These are phyloP conservation scores for Carex arenaria DNA, from an alignment of 202 grass and related monocot species.

Conservation along the genomic window DNA sequence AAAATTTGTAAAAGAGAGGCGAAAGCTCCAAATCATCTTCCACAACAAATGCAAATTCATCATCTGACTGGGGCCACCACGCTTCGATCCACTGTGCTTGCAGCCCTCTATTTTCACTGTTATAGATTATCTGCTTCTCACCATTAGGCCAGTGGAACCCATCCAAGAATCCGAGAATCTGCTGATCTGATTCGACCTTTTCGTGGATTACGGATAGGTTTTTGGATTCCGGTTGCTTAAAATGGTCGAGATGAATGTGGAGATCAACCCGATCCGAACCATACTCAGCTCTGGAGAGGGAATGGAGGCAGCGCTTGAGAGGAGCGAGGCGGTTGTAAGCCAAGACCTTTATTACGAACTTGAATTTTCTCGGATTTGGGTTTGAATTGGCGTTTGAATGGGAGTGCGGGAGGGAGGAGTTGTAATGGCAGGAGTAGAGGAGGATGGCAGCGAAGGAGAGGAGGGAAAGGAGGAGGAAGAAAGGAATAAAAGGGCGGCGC, in stretches of 20 bases:
- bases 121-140: constrained; percentile 67
- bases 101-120: constrained; percentile 59
- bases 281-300: constrained; percentile 75
- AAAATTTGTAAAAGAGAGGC: constrained; percentile 67
- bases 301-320: constrained; percentile 78
- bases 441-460: constrained; percentile 32
- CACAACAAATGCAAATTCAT: constrained; percentile 92
- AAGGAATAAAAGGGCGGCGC: constrained; percentile 35
- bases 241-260: constrained; percentile 76
- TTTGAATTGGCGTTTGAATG: neutral
- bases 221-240: constrained; percentile 25
- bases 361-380: constrained; percentile 37
- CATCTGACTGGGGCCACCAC: constrained; percentile 79
- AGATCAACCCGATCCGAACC: constrained; percentile 65
- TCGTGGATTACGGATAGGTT: constrained; percentile 22
- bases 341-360: constrained; percentile 74
- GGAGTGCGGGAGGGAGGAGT: constrained; percentile 15
- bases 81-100: constrained; percentile 96
- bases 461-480: constrained; percentile 37
- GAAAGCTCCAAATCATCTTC: constrained; percentile 95
- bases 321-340: constrained; percentile 69
- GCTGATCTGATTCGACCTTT: constrained; percentile 41
- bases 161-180: constrained; percentile 52
- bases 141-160: constrained; percentile 60
- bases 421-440: constrained; percentile 31